Evolutionary conservation across 2,329 filamentous ascomycete genomes (phyloP).

Genomic region (Knufia fluminis): DNA sequence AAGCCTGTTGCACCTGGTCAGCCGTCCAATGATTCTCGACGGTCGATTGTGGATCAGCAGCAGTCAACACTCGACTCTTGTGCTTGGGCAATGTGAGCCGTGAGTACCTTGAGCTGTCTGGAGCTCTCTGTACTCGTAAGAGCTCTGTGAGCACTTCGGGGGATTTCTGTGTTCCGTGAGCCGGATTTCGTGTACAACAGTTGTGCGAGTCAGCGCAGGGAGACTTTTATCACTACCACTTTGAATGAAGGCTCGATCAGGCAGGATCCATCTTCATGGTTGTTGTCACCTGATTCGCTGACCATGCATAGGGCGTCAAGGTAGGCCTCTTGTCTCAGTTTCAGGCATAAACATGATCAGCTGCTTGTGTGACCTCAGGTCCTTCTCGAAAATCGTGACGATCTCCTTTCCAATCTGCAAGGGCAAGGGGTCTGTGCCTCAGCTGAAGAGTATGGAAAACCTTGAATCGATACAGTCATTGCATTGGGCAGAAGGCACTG

Average conservation of each 20-base stretch:
- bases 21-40: not conserved
- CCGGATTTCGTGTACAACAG: not conserved
- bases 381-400: not conserved
- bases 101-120: not conserved
- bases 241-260: not conserved
- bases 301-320: not conserved
- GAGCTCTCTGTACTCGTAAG: constrained; percentile 9
- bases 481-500: too few species aligned
- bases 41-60: not conserved
- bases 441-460: too few species aligned
- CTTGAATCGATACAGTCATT: too few species aligned
- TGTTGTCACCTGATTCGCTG: constrained; percentile 4
- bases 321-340: not conserved
- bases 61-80: not conserved
- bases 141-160: constrained; percentile 22
- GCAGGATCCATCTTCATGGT: not conserved
- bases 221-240: not conserved
- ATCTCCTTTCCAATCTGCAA: not conserved
- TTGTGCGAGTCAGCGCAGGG: not conserved
- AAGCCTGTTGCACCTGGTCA: not conserved
- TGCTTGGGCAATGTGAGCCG: not conserved
- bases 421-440: too few species aligned
- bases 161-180: constrained; percentile 22
- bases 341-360: not conserved
- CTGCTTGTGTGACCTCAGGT: constrained; percentile 1